Conservation (phyloP, 805 yeast species). For the Candida lessepsii region DNA sequence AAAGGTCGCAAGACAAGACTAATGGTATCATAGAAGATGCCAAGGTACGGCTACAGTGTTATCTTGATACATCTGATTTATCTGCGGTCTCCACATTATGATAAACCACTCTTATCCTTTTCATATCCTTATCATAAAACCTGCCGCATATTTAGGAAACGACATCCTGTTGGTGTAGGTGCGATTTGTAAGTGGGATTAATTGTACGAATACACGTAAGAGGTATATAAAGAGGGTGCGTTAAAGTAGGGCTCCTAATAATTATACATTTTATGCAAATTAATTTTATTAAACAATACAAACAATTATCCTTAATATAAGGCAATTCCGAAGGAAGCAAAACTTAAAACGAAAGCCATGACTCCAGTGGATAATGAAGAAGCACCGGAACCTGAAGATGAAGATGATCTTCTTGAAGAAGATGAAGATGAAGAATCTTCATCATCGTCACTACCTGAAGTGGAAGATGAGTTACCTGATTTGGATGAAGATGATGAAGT, state of each 20-base stretch:
- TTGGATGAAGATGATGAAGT: constrained; percentile 45
- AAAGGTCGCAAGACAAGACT: too few species aligned
- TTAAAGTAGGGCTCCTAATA: too few species aligned
- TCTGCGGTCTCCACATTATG: too few species aligned
- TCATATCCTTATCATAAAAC: too few species aligned
- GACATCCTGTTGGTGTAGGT: too few species aligned
- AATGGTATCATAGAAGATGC: too few species aligned
- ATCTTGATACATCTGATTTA: too few species aligned
- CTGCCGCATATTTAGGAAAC: too few species aligned
- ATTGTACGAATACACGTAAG: too few species aligned
- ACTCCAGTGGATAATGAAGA: constrained; percentile 17
- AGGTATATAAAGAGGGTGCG: neutral
- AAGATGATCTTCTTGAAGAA: constrained; percentile 19
- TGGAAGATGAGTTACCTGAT: constrained; percentile 27
- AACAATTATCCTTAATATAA: constrained; percentile 18
- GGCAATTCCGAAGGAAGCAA: constrained; percentile 40
- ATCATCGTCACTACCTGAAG: constrained; percentile 13
- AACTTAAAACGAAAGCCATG: constrained; percentile 25
- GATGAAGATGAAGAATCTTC: constrained; percentile 26
- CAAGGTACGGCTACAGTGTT: too few species aligned
- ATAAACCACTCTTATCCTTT: too few species aligned
- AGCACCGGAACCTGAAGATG: constrained; percentile 17
- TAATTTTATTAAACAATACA: neutral
- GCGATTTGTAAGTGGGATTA: too few species aligned
- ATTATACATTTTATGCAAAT: constrained; percentile 1